phyloP scores from a whole-genome alignment of 176 grass and related monocot genomes.

The Oryza punctata region DNA sequence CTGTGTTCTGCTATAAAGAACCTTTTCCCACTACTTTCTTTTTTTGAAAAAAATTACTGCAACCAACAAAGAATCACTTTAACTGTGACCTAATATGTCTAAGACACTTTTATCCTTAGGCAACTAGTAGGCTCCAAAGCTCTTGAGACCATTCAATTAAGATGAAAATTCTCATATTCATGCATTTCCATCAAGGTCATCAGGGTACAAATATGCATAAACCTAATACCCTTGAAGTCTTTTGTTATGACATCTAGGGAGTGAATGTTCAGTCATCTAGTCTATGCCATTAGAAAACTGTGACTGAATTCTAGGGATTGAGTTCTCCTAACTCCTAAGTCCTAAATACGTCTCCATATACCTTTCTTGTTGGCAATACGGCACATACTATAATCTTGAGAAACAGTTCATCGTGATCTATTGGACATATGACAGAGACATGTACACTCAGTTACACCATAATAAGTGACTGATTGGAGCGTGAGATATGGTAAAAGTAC shows the following conservation, averaged over 20 bases:
- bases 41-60: neutral
- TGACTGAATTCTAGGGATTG: neutral
- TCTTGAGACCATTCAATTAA: neutral
- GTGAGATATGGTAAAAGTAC: neutral
- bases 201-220: neutral
- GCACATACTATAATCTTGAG: slow-evolving; percentile 5
- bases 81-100: neutral
- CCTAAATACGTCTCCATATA: neutral
- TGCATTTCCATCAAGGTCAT: neutral
- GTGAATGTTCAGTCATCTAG: neutral
- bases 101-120: neutral
- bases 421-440: neutral
- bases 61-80: neutral
- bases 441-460: neutral
- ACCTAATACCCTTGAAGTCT: neutral
- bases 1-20: neutral
- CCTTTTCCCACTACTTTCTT: neutral
- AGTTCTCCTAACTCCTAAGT: neutral
- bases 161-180: neutral
- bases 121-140: neutral
- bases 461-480: neutral
- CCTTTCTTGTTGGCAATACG: neutral
- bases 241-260: neutral
- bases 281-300: neutral
- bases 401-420: slow-evolving; percentile 2